phyloP scores from a whole-genome alignment of 768 basidiomycete genomes.

The Rubroboletus satanas region DNA sequence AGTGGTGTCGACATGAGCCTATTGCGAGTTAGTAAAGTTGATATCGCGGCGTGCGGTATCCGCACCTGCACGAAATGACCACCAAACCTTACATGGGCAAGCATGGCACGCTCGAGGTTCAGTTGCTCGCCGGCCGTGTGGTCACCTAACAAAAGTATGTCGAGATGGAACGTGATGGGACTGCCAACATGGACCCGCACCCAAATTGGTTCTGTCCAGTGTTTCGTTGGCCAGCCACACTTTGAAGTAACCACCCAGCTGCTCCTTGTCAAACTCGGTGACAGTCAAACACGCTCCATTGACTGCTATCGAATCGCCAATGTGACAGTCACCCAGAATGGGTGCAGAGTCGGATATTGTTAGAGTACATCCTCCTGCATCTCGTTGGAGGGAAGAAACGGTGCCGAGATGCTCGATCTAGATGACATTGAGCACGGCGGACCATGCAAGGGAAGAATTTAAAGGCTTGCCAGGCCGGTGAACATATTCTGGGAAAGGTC shows the following conservation, averaged over 20 bases:
- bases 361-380: constrained; percentile 77
- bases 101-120: constrained; percentile 95
- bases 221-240: constrained; percentile 98
- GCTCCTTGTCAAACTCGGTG: constrained; percentile 66
- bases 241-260: constrained; percentile 77
- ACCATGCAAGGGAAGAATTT: background rate
- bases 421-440: constrained; percentile 5
- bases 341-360: constrained; percentile 66
- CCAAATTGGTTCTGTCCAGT: constrained; percentile 83
- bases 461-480: constrained; percentile 64
- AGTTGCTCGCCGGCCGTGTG: constrained; percentile 73
- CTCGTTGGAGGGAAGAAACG: constrained; percentile 59
- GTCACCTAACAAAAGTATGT: constrained; percentile 51
- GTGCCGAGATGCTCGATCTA: constrained; percentile 90
- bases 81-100: constrained; percentile 85
- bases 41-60: background rate
- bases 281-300: constrained; percentile 90
- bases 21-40: background rate
- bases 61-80: constrained; percentile 96
- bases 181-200: constrained; percentile 36
- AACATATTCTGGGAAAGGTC: constrained; percentile 48
- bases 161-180: background rate
- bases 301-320: constrained; percentile 93
- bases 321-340: constrained; percentile 83
- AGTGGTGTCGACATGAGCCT: constrained; percentile 95